Evolutionary conservation across 805 yeast genomes (phyloP).

Genomic region (Huiozyma naganishii): DNA sequence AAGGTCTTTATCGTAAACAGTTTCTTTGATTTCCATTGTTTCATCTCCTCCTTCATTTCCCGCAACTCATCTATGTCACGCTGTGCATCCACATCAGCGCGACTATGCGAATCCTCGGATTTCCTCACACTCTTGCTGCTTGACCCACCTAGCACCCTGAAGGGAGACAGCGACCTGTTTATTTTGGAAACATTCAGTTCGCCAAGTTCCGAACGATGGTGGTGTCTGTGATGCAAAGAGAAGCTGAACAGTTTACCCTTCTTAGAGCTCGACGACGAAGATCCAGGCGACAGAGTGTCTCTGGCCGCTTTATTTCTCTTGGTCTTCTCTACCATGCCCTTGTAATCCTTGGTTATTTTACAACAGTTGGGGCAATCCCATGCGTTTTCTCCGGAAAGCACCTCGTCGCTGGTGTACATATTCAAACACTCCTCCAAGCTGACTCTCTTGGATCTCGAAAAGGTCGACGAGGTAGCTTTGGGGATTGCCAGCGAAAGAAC

Average conservation of each 20-base stretch:
- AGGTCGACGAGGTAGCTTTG: constrained; percentile 18
- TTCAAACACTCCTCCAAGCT: constrained; percentile 53
- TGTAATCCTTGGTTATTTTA: constrained; percentile 1
- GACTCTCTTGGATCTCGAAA: constrained; percentile 24
- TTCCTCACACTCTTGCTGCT: neutral
- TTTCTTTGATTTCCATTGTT: constrained; percentile 14
- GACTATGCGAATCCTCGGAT: neutral
- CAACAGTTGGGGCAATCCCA: constrained; percentile 75
- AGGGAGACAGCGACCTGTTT: constrained; percentile 25
- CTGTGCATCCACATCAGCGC: no score
- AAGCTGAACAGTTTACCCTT: constrained; percentile 2
- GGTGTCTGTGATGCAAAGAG: neutral
- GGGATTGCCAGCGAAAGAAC: constrained; percentile 58
- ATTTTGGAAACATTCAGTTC: constrained; percentile 1
- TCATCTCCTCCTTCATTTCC: constrained; percentile 5
- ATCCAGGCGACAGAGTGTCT: constrained; percentile 5
- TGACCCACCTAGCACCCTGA: constrained; percentile 12
- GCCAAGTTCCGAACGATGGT: neutral
- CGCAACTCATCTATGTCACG: neutral
- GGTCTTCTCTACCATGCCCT: constrained; percentile 1
- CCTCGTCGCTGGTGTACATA: constrained; percentile 53
- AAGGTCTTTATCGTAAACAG: constrained; percentile 52
- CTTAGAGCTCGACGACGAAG: constrained; percentile 5
- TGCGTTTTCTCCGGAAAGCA: constrained; percentile 61
- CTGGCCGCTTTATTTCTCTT: neutral